A percentile compares a stretch with the other conserved stretches of the same genome.
Evolutionary conservation across 768 basidiomycete species (phyloP).

Genomic region (Ephemerocybe angulata): DNA sequence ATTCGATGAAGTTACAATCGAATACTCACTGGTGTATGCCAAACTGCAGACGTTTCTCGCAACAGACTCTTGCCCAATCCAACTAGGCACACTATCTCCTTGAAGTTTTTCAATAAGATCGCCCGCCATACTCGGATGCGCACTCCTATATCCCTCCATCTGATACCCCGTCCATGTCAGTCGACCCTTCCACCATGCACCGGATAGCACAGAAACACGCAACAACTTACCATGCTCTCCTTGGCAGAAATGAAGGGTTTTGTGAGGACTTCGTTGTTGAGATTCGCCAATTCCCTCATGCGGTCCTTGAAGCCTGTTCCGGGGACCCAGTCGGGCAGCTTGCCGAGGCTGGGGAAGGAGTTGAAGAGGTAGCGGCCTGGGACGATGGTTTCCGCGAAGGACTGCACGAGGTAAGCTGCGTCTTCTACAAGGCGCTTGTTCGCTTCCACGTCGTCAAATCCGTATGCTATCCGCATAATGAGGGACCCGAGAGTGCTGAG

Average conservation of each 20-base stretch:
- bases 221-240: constrained; percentile 10
- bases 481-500: constrained; percentile 12
- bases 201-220: not conserved
- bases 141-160: not conserved
- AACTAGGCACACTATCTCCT: constrained; percentile 6
- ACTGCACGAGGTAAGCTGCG: constrained; percentile 25
- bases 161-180: not conserved
- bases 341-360: constrained; percentile 23
- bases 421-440: constrained; percentile 32
- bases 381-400: constrained; percentile 22
- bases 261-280: constrained; percentile 11
- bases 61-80: constrained; percentile 10
- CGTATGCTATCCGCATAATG: constrained; percentile 28
- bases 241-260: constrained; percentile 14
- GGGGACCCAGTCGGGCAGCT: constrained; percentile 39
- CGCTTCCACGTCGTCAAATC: constrained; percentile 24
- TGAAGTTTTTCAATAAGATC: constrained; percentile 11
- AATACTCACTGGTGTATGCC: constrained; percentile 15
- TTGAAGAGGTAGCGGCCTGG: constrained; percentile 24
- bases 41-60: constrained; percentile 13
- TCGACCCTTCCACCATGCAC: not conserved
- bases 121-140: constrained; percentile 2
- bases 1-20: too few species aligned
- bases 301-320: constrained; percentile 33
- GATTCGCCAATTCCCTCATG: constrained; percentile 16